A percentile compares a stretch with the other conserved stretches of the same genome.
These are phyloP conservation scores for Gossypium bickii DNA, from an alignment of 345 rosid species.

Conservation along the genomic window DNA sequence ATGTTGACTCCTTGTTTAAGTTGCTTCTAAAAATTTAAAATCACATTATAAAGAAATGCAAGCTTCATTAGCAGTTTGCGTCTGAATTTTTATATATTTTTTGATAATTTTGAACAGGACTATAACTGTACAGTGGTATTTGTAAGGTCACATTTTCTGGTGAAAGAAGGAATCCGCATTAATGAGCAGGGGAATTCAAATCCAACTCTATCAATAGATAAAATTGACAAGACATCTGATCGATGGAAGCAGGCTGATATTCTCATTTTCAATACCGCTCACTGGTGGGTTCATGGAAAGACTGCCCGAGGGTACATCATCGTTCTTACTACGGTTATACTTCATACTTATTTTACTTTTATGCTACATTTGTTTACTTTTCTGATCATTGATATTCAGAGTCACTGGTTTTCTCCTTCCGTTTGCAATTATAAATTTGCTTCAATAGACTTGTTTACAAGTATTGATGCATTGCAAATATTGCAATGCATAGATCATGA, in stretches of 20 bases:
- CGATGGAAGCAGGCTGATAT: constrained; percentile 83
- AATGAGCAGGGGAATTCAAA: constrained; percentile 71
- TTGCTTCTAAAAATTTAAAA: no score
- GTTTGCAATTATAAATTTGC: background rate
- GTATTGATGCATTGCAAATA: background rate
- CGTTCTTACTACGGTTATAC: background rate
- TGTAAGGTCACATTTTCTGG: constrained; percentile 96
- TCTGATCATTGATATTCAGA: background rate
- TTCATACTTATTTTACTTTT: background rate
- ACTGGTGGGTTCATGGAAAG: constrained; percentile 99
- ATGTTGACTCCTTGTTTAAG: no score
- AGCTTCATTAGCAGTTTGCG: no score
- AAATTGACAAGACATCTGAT: constrained; percentile 62
- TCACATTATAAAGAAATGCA: no score
- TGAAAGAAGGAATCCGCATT: constrained; percentile 71
- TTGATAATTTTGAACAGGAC: constrained; percentile 45
- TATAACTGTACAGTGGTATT: constrained; percentile 76
- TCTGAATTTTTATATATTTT: no score
- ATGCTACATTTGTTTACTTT: background rate
- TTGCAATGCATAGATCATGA: background rate
- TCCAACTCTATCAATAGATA: constrained; percentile 76
- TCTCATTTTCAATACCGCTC: constrained; percentile 88
- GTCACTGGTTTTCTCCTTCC: background rate
- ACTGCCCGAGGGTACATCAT: constrained; percentile 76
- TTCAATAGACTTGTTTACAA: background rate